Base-by-base conservation (phyloP, 345 rosid genomes). In the Anastatica hierochuntica region DNA sequence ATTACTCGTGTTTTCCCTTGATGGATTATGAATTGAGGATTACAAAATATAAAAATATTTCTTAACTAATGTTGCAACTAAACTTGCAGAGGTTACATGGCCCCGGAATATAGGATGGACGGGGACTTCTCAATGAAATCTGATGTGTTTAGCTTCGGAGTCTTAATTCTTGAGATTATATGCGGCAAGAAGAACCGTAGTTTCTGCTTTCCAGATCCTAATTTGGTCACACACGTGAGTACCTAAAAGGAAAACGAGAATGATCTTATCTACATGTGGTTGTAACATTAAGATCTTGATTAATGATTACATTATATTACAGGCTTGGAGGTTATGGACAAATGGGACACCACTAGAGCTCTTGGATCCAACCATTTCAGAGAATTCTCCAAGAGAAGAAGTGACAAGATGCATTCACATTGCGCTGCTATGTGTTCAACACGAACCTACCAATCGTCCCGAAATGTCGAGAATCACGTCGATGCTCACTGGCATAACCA, bases 51-150 rank as follows among this genome's bases (percentile, higher is more conserved):
- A n/a, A n/a, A n/a, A n/a, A n/a, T n/a, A n/a, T 16, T 8, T 24
- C 7, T 18, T 36, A 0, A 2, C 17, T 5, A 16, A 24, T 16
- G 19, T n/a, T 35, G n/a, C 5, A 11, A 12, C 8, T 53, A 24
- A 19, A 38, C 12, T 44, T 50, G 23, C 40, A 63, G 67, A 4
- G 62, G 68, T 43, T 63, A 63, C 39, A 63, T 63, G 55, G 1
- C 68, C 1, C 68, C 62, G 0, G 68, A 63, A 2, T 63, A 63
- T 13, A 23, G 3, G 10, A 6, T 6, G 4, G n/a, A 54, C 1
- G 48, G 68, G n/a, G n/a, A n/a, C n/a, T n/a, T n/a, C n/a, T n/a
- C n/a, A n/a, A n/a, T n/a, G n/a, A n/a, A n/a, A n/a, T n/a, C n/a
- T n/a, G n/a, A n/a, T n/a, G n/a, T n/a, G n/a, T n/a, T n/a, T n/a